Evolutionary conservation across 2,329 filamentous ascomycete species (phyloP).

Genomic region (Beauveria bassiana): DNA sequence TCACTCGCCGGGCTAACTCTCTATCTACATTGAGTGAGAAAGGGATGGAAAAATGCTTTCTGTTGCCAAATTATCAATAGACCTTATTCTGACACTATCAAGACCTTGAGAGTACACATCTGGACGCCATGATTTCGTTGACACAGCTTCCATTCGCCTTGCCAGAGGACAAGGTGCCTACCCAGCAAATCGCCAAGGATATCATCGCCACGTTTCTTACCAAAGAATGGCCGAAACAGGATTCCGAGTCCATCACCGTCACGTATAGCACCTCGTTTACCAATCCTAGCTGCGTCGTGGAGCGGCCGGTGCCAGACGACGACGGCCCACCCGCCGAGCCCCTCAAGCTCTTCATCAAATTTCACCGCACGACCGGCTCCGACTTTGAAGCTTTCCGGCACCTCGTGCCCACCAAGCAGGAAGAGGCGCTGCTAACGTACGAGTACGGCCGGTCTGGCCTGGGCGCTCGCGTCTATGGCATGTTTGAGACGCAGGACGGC

Average conservation of each 20-base stretch:
- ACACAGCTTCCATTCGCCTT: conserved; percentile 8
- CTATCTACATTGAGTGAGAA: background rate
- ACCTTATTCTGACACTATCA: background rate
- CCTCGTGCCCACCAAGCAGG: conserved; percentile 13
- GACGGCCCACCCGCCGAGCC: conserved; percentile 3
- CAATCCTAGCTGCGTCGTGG: conserved; percentile 12
- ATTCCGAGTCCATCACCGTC: conserved; percentile 10
- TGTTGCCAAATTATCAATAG: background rate
- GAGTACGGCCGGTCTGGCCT: conserved; percentile 12
- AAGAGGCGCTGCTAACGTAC: conserved; percentile 11
- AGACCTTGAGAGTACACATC: background rate
- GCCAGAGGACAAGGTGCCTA: conserved; percentile 10
- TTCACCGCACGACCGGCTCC: conserved; percentile 3
- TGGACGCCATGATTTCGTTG: background rate
- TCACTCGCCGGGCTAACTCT: background rate
- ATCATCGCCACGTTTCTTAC: conserved; percentile 14
- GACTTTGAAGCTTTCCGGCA: conserved; percentile 10
- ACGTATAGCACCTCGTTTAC: conserved; percentile 10
- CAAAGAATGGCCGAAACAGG: conserved; percentile 12
- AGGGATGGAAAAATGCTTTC: too few relatives aligned
- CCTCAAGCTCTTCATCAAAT: conserved; percentile 16
- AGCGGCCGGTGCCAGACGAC: background rate
- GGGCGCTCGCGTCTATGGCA: conserved; percentile 14
- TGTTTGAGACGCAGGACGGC: conserved; percentile 15
- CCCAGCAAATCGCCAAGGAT: conserved; percentile 6